Conservation (phyloP, 2,329 filamentous ascomycete genomes). For the Colletotrichum limetticola region DNA sequence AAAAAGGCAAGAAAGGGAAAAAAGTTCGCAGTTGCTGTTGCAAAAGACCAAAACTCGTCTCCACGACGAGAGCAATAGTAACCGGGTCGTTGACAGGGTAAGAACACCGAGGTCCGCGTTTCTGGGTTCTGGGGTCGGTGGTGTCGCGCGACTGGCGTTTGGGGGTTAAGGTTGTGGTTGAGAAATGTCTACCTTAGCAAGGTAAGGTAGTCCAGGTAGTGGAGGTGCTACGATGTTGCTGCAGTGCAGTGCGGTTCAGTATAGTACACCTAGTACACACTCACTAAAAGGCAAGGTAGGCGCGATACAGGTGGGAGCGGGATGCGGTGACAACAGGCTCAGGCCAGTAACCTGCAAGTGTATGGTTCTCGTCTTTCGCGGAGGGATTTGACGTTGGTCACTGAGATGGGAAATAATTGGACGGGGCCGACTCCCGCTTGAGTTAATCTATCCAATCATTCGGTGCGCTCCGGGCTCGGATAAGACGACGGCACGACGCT, state of each 20-base stretch:
- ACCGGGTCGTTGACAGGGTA: not conserved
- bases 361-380: slow-evolving; percentile 2
- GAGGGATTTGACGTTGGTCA: slow-evolving; percentile 8
- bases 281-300: too few relatives aligned
- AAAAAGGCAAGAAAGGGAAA: not conserved
- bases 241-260: not conserved
- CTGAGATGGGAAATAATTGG: slow-evolving; percentile 20
- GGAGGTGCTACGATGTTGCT: slow-evolving; percentile 2
- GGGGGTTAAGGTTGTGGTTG: not conserved
- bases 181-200: not conserved
- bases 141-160: slow-evolving; percentile 3
- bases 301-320: not conserved
- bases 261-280: not conserved
- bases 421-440: slow-evolving; percentile 1
- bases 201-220: not conserved
- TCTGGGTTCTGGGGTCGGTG: not conserved
- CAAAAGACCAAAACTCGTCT: not conserved
- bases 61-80: not conserved
- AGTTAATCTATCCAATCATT: slow-evolving; percentile 30
- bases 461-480: slow-evolving; percentile 14
- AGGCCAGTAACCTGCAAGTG: not conserved
- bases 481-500: slow-evolving; percentile 14
- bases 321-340: slow-evolving; percentile 26
- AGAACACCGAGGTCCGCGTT: not conserved
- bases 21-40: not conserved